A percentile compares a stretch with the other conserved stretches of the same genome.
phyloP scores from a whole-genome alignment of 495 filamentous ascomycete genomes.

The Evansstolkia leycettana region DNA sequence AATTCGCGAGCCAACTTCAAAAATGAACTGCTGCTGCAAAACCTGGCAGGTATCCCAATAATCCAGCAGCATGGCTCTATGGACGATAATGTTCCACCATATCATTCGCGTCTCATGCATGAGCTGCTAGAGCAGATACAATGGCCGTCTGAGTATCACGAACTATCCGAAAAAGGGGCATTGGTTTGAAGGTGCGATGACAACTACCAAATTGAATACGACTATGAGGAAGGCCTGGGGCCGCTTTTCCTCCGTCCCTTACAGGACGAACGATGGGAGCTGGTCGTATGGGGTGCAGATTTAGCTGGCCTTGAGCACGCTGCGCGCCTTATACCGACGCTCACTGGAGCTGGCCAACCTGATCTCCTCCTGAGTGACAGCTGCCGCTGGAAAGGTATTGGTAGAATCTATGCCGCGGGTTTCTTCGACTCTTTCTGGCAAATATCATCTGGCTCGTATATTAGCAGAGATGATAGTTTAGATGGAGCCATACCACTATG shows the following conservation, averaged over 20 bases:
- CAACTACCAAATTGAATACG: slow-evolving; percentile 13
- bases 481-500: not conserved
- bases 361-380: slow-evolving; percentile 36
- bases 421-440: slow-evolving; percentile 44
- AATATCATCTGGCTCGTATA: slow-evolving; percentile 20
- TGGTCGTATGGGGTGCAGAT: slow-evolving; percentile 45
- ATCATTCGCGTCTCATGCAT: slow-evolving; percentile 42
- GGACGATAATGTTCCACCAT: slow-evolving; percentile 48
- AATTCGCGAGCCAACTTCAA: slow-evolving; percentile 37
- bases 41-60: slow-evolving; percentile 41
- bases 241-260: slow-evolving; percentile 38
- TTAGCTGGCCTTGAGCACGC: slow-evolving; percentile 32
- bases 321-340: slow-evolving; percentile 41
- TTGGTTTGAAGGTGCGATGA: slow-evolving; percentile 43
- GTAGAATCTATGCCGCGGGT: slow-evolving; percentile 41
- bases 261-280: slow-evolving; percentile 31
- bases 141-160: slow-evolving; percentile 32
- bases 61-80: slow-evolving; percentile 42
- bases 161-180: slow-evolving; percentile 36
- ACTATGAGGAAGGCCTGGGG: slow-evolving; percentile 23
- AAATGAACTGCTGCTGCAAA: slow-evolving; percentile 41
- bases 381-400: slow-evolving; percentile 38
- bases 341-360: slow-evolving; percentile 48
- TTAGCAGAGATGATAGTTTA: slow-evolving; percentile 2
- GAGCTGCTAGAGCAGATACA: slow-evolving; percentile 29